Conservation (phyloP, 345 rosid genomes). For the Streptanthus diversifolius region DNA sequence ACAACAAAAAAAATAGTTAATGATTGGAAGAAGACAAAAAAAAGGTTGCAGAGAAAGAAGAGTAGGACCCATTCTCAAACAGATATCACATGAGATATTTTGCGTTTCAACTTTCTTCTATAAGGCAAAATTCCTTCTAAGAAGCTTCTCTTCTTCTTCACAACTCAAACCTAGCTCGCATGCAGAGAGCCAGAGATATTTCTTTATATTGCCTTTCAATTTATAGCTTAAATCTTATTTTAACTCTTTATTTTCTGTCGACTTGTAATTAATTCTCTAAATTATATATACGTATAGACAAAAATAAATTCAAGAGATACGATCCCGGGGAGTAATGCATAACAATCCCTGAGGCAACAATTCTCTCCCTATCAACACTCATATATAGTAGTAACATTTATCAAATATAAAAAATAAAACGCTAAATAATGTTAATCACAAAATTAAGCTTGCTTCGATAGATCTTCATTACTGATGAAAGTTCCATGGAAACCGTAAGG, state of each 20-base stretch:
- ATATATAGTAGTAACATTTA: background rate
- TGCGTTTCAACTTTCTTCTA: constrained; percentile 1
- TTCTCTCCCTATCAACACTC: background rate
- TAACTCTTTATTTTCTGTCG: background rate
- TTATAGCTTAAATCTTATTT: background rate
- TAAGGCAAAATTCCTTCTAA: background rate
- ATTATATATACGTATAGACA: background rate
- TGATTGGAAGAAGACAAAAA: constrained; percentile 7
- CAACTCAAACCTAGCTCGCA: background rate
- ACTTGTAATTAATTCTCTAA: background rate
- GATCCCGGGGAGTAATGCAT: constrained; percentile 53
- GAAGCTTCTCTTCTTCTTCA: background rate
- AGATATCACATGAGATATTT: constrained; percentile 25
- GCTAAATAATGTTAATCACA: background rate
- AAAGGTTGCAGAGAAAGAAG: background rate
- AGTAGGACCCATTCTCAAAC: constrained; percentile 7
- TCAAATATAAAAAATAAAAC: too few relatives aligned
- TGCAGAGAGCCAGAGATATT: background rate
- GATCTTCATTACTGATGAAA: constrained; percentile 47
- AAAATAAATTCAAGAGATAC: background rate
- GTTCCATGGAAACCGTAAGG: constrained; percentile 91
- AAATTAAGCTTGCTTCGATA: constrained; percentile 50
- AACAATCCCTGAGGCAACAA: constrained; percentile 27
- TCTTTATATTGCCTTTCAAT: background rate
- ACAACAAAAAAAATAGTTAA: background rate